Percentiles rank a stretch among this genome's conserved stretches.
These are phyloP conservation scores for Starmera pachycereana DNA, from an alignment of 805 yeast species.

Conservation along the genomic window DNA sequence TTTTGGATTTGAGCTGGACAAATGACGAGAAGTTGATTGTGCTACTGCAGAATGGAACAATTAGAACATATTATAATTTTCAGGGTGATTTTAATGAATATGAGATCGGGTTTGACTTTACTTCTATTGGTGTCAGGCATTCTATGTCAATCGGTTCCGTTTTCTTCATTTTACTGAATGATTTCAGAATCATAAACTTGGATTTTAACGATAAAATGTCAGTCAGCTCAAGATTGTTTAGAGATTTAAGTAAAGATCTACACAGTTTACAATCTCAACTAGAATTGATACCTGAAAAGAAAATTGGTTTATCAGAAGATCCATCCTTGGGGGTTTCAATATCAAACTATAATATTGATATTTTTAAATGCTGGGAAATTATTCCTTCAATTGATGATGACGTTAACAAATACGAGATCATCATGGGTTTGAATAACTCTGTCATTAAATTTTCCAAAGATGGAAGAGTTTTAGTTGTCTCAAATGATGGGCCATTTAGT, in stretches of 20 bases:
- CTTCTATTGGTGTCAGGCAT: conserved; percentile 22
- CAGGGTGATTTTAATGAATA: conserved; percentile 57
- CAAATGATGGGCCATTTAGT: conserved; percentile 38
- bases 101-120: conserved; percentile 25
- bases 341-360: conserved; percentile 1
- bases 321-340: background rate
- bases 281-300: too few relatives aligned
- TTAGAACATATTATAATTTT: conserved; percentile 53
- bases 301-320: background rate
- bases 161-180: conserved; percentile 31
- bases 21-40: conserved; percentile 44
- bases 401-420: conserved; percentile 8
- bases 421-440: conserved; percentile 5
- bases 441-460: conserved; percentile 4
- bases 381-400: conserved; percentile 3
- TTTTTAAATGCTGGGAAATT: conserved; percentile 13
- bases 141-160: conserved; percentile 31
- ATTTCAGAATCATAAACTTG: conserved; percentile 31
- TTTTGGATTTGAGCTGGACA: conserved; percentile 46
- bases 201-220: conserved; percentile 26
- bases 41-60: conserved; percentile 39
- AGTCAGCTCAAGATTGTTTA: conserved; percentile 10
- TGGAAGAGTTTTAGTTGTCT: conserved; percentile 16
- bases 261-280: too few relatives aligned
- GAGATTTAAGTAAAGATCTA: conserved; percentile 12